Evolutionary conservation across 495 filamentous ascomycete species (phyloP).

Genomic region (Xylaria grammica): DNA sequence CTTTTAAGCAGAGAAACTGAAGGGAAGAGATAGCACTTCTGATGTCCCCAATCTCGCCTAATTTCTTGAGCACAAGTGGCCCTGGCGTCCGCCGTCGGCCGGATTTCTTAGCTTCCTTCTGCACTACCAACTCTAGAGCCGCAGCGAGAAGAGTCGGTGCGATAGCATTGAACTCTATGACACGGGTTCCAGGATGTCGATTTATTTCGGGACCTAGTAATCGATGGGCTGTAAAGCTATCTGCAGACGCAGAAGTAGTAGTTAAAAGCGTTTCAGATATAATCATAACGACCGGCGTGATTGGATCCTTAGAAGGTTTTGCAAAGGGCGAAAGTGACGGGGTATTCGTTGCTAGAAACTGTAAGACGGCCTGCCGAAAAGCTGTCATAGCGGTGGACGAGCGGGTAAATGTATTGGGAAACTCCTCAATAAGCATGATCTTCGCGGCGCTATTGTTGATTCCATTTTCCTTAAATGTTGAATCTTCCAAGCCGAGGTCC

Average conservation of each 20-base stretch:
- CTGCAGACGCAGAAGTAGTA: constrained; percentile 73
- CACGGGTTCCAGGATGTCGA: constrained; percentile 71
- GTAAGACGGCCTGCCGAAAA: constrained; percentile 76
- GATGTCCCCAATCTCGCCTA: constrained; percentile 87
- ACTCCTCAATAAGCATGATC: constrained; percentile 90
- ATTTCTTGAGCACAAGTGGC: constrained; percentile 69
- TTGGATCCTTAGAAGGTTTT: constrained; percentile 38
- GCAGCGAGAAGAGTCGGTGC: constrained; percentile 86
- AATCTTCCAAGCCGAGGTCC: constrained; percentile 57
- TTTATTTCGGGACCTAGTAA: constrained; percentile 85
- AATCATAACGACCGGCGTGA: constrained; percentile 83
- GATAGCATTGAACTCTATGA: constrained; percentile 90
- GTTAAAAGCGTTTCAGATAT: constrained; percentile 85
- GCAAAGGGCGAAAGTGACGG: constrained; percentile 49
- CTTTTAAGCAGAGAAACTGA: constrained; percentile 85
- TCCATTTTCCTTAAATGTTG: constrained; percentile 23
- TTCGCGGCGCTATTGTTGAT: constrained; percentile 36
- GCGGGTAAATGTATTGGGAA: constrained; percentile 79
- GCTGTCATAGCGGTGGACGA: constrained; percentile 69
- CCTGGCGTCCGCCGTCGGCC: constrained; percentile 70
- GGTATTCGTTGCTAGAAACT: constrained; percentile 69
- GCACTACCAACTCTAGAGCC: constrained; percentile 76
- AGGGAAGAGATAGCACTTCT: constrained; percentile 87
- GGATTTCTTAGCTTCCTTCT: constrained; percentile 78
- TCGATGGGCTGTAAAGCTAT: constrained; percentile 89